These are phyloP conservation scores for Aspergillus diversus DNA, from an alignment of 495 filamentous ascomycete species.

Conservation along the genomic window DNA sequence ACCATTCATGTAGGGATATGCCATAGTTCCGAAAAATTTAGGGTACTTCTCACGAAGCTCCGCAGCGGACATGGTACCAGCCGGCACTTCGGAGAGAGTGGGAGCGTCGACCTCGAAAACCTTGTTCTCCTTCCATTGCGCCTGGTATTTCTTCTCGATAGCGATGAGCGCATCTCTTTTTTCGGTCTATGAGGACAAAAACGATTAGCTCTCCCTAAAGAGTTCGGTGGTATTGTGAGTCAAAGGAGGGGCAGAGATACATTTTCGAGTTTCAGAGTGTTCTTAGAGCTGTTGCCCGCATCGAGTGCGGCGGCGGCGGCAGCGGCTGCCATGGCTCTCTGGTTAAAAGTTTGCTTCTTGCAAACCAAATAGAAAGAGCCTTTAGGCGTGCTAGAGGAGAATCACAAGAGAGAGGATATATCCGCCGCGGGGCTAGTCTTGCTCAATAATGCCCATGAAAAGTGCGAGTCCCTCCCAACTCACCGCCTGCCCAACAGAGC, in stretches of 20 bases:
- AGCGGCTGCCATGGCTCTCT: constrained; percentile 55
- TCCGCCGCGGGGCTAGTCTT: constrained; percentile 35
- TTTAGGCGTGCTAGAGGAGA: constrained; percentile 16
- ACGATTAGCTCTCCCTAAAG: constrained; percentile 22
- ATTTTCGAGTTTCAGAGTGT: constrained; percentile 76
- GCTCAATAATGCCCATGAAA: constrained; percentile 21
- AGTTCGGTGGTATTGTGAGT: neutral
- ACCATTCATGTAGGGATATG: constrained; percentile 97
- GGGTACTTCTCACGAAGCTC: constrained; percentile 80
- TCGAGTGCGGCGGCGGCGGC: constrained; percentile 61
- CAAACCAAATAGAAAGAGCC: constrained; percentile 30
- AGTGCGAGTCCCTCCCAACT: constrained; percentile 23
- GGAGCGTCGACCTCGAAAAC: constrained; percentile 89
- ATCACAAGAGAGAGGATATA: constrained; percentile 4
- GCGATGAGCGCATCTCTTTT: constrained; percentile 88
- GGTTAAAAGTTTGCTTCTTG: constrained; percentile 29
- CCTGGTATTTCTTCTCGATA: constrained; percentile 91
- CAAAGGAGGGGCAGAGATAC: constrained; percentile 45
- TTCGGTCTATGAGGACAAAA: constrained; percentile 64
- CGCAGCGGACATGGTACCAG: constrained; percentile 65
- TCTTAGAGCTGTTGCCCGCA: constrained; percentile 63
- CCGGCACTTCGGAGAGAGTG: constrained; percentile 71
- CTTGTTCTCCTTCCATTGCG: constrained; percentile 74
- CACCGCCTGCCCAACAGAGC: constrained; percentile 24
- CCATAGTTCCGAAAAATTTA: constrained; percentile 93